A percentile compares a stretch with the other conserved stretches of the same genome.
These are phyloP conservation scores for Pseudogymnoascus sp. DNA, from an alignment of 2,329 filamentous ascomycete species.

Conservation along the genomic window DNA sequence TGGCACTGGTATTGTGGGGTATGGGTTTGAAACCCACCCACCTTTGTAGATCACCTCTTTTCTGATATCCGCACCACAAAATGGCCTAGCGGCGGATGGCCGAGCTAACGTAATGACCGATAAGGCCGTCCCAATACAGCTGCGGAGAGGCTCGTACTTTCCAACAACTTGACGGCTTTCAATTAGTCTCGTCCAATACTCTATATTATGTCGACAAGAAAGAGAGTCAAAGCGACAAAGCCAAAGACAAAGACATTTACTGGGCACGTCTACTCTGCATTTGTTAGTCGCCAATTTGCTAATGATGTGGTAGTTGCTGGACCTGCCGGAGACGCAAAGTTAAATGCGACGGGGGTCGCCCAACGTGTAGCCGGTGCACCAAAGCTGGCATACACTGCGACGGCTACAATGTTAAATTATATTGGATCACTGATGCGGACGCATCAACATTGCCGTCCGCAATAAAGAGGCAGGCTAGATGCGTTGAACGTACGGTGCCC, in stretches of 20 bases:
- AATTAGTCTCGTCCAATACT: background rate
- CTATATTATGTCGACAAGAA: background rate
- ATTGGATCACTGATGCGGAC: background rate
- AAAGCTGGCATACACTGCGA: constrained; percentile 12
- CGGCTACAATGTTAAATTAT: constrained; percentile 8
- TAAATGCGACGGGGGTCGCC: constrained; percentile 13
- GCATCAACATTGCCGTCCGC: background rate
- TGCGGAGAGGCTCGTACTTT: background rate
- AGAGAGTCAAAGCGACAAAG: background rate
- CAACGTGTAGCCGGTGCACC: constrained; percentile 9
- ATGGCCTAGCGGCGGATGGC: background rate
- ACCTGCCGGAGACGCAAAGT: constrained; percentile 12
- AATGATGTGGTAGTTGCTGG: background rate
- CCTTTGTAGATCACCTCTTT: no score
- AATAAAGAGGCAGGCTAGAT: background rate
- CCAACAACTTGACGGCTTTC: background rate
- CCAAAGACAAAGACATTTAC: background rate
- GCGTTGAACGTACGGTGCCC: background rate
- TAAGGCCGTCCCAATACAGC: background rate
- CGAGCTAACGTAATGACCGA: background rate
- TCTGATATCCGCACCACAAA: background rate
- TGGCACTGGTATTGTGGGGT: background rate
- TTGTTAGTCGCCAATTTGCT: background rate
- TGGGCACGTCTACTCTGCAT: background rate
- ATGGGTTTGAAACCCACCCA: background rate